These are phyloP conservation scores for Calonectria hongkongensis DNA, from an alignment of 2,329 filamentous ascomycete species.

Conservation along the genomic window DNA sequence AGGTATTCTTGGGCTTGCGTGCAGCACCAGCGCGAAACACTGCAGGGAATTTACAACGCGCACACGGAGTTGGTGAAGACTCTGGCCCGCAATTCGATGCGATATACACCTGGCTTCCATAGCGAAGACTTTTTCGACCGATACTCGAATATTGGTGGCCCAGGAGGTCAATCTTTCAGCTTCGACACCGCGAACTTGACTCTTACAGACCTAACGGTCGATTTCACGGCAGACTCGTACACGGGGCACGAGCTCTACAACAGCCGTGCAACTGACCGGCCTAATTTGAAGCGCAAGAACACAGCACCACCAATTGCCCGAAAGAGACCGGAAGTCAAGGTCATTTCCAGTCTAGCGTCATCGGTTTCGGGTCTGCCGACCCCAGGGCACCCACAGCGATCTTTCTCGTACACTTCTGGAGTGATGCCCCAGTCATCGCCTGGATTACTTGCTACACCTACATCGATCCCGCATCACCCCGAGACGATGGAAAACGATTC, in stretches of 20 bases:
- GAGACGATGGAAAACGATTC: slow-evolving; percentile 58
- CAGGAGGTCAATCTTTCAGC: slow-evolving; percentile 74
- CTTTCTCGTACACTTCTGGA: slow-evolving; percentile 59
- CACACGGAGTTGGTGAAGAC: slow-evolving; percentile 88
- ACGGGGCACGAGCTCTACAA: slow-evolving; percentile 69
- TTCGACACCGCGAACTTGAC: slow-evolving; percentile 86
- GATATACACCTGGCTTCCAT: slow-evolving; percentile 87
- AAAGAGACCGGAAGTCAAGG: slow-evolving; percentile 63
- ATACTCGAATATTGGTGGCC: slow-evolving; percentile 76
- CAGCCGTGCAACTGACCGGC: slow-evolving; percentile 60
- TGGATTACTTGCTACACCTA: slow-evolving; percentile 62
- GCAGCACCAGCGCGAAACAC: slow-evolving; percentile 86
- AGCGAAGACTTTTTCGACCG: slow-evolving; percentile 92
- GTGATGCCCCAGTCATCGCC: slow-evolving; percentile 63
- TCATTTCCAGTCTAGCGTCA: slow-evolving; percentile 55
- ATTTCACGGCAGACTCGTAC: slow-evolving; percentile 75
- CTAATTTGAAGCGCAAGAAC: slow-evolving; percentile 71
- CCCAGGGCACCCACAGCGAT: slow-evolving; percentile 60
- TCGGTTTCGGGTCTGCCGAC: slow-evolving; percentile 55
- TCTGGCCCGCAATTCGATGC: slow-evolving; percentile 77
- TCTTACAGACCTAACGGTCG: slow-evolving; percentile 79
- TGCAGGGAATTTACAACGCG: slow-evolving; percentile 86
- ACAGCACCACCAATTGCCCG: slow-evolving; percentile 62
- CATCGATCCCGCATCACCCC: slow-evolving; percentile 60
- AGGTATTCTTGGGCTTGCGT: slow-evolving; percentile 85